phyloP scores from a whole-genome alignment of 441 rosid genomes.

The Adansonia rubrostipa region DNA sequence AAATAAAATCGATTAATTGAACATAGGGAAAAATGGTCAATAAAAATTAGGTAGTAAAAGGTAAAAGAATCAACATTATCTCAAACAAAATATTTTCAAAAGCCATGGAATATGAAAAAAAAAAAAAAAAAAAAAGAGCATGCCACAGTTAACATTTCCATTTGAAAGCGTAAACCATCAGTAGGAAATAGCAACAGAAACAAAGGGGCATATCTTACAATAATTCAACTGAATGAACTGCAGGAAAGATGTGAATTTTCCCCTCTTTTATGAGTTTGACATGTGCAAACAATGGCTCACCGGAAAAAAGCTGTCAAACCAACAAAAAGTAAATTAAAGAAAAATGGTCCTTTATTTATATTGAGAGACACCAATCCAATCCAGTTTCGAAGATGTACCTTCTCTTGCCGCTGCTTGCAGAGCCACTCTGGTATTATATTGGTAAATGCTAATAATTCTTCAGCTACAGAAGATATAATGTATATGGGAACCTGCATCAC shows the following conservation, averaged over 20 bases:
- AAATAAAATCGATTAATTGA: background rate
- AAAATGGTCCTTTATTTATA: constrained; percentile 10
- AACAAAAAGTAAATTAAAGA: constrained; percentile 31
- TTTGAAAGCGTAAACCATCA: background rate
- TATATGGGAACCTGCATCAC: constrained; percentile 70
- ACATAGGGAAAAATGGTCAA: background rate
- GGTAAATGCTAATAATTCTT: constrained; percentile 74
- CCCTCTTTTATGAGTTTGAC: constrained; percentile 58
- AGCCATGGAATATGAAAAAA: constrained; percentile 2
- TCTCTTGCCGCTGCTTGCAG: constrained; percentile 73
- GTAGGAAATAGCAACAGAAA: constrained; percentile 18
- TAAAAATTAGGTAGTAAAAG: background rate
- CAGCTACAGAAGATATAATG: constrained; percentile 74
- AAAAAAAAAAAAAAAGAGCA: background rate
- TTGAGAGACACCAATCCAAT: constrained; percentile 4
- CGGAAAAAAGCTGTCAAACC: constrained; percentile 72
- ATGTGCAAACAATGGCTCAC: constrained; percentile 73
- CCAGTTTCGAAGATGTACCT: constrained; percentile 53
- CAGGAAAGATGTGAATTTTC: constrained; percentile 72
- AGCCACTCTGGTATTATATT: constrained; percentile 89
- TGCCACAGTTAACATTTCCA: background rate
- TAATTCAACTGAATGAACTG: constrained; percentile 71
- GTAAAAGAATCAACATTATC: background rate
- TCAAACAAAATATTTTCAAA: background rate
- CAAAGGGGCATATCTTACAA: constrained; percentile 57